Percentiles rank a stretch among this genome's conserved stretches.
Evolutionary conservation across 78 protist species (phyloP).

Genomic region (Neovahlkampfia damariscottae): DNA sequence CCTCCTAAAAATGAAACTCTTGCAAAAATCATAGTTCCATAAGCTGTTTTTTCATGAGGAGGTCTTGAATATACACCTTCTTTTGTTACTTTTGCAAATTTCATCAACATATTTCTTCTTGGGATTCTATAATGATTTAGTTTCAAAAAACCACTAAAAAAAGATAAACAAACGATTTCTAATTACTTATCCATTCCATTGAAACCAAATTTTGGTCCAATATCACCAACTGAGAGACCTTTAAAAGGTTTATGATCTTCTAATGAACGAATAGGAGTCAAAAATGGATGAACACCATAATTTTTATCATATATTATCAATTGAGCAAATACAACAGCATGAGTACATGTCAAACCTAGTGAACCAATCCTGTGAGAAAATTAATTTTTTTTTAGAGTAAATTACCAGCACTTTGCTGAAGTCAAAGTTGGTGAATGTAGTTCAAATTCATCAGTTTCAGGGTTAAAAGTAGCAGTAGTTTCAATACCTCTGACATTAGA

Average conservation of each 20-base stretch:
- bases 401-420: conserved; percentile 78
- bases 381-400: too few species aligned
- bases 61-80: conserved; percentile 13
- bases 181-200: neutral
- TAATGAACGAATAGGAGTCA: conserved; percentile 26
- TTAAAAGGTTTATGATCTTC: conserved; percentile 11
- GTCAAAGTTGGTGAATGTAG: conserved; percentile 56
- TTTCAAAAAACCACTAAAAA: neutral
- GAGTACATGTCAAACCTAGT: conserved; percentile 47
- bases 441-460: conserved; percentile 40
- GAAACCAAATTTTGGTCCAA: conserved; percentile 31
- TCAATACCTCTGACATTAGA: conserved; percentile 57
- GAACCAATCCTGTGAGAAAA: too few species aligned
- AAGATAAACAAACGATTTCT: too few species aligned
- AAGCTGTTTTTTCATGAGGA: conserved; percentile 24
- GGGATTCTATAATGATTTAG: neutral
- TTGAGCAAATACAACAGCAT: conserved; percentile 52
- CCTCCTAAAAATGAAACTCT: neutral
- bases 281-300: conserved; percentile 12
- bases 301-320: conserved; percentile 2
- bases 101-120: neutral
- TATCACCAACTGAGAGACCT: conserved; percentile 35
- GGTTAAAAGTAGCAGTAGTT: conserved; percentile 70
- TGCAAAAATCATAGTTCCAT: conserved; percentile 2
- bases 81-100: neutral